These are phyloP conservation scores for Akanthomyces lecanii DNA, from an alignment of 2,329 filamentous ascomycete genomes.

Conservation along the genomic window DNA sequence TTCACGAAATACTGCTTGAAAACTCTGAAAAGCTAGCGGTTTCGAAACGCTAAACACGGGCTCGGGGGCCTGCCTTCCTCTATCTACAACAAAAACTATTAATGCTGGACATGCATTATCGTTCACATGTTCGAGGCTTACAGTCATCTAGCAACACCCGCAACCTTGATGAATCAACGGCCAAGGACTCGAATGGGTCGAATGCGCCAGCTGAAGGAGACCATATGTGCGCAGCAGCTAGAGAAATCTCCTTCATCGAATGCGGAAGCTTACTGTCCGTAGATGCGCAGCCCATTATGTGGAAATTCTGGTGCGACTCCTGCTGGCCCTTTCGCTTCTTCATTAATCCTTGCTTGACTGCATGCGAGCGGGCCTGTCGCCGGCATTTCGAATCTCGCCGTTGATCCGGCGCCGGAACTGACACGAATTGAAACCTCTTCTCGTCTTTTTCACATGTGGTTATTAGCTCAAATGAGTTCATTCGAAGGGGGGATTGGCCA, in stretches of 20 bases:
- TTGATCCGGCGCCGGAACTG: neutral
- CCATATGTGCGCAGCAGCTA: neutral
- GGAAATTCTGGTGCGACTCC: neutral
- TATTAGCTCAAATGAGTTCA: too few species aligned
- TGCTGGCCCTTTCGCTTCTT: constrained; percentile 6
- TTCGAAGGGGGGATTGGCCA: too few species aligned
- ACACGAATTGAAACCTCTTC: neutral
- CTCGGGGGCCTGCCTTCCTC: constrained; percentile 26
- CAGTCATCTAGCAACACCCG: neutral
- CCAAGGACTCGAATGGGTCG: constrained; percentile 8
- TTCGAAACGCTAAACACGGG: constrained; percentile 36
- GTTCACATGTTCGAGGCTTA: neutral
- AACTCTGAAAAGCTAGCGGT: constrained; percentile 35
- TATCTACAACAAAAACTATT: constrained; percentile 18
- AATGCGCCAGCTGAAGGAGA: neutral
- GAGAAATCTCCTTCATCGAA: neutral
- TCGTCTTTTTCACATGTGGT: neutral
- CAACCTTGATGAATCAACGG: neutral
- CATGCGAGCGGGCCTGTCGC: constrained; percentile 12
- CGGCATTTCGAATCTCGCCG: neutral
- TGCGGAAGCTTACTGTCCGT: neutral
- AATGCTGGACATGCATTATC: neutral
- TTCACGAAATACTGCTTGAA: constrained; percentile 31
- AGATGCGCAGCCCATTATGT: neutral
- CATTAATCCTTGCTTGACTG: constrained; percentile 6